These are phyloP conservation scores for Austroboletus niveus DNA, from an alignment of 1,284 basidiomycete species.

Conservation along the genomic window DNA sequence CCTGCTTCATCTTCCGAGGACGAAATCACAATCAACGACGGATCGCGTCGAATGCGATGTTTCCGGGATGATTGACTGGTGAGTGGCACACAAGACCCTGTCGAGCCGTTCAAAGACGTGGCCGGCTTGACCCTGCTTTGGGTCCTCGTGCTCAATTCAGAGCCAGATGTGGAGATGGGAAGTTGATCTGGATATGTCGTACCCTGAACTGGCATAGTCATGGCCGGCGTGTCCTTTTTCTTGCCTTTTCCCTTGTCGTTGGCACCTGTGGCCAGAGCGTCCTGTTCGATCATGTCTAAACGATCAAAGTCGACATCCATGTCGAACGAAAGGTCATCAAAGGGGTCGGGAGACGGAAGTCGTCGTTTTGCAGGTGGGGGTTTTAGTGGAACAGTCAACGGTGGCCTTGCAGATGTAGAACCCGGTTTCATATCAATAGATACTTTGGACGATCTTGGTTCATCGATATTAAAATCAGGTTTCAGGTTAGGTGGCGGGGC, in stretches of 20 bases:
- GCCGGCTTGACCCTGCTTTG: slow-evolving; percentile 9
- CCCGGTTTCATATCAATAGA: neutral
- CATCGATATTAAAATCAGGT: slow-evolving; percentile 12
- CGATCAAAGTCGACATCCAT: slow-evolving; percentile 31
- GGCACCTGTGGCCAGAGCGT: slow-evolving; percentile 13
- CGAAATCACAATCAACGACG: slow-evolving; percentile 27
- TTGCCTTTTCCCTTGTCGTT: slow-evolving; percentile 20
- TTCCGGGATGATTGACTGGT: slow-evolving; percentile 17
- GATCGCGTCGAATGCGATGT: slow-evolving; percentile 19
- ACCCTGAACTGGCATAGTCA: slow-evolving; percentile 19
- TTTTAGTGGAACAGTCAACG: neutral
- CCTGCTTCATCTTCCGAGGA: slow-evolving; percentile 17
- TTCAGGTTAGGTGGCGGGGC: neutral
- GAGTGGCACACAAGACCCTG: slow-evolving; percentile 11
- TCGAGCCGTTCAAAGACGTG: slow-evolving; percentile 16
- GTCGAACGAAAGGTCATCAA: slow-evolving; percentile 31
- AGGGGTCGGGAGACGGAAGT: slow-evolving; percentile 20
- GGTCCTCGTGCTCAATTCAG: slow-evolving; percentile 19
- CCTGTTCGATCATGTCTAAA: slow-evolving; percentile 30
- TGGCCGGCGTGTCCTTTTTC: slow-evolving; percentile 8
- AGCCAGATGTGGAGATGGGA: slow-evolving; percentile 10
- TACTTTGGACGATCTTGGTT: neutral
- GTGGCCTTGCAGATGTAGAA: slow-evolving; percentile 1
- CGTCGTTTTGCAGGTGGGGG: neutral
- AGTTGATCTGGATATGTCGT: slow-evolving; percentile 10